Evolutionary conservation across 306 rosid species (phyloP).

Genomic region (Elaeagnus macrophylla): DNA sequence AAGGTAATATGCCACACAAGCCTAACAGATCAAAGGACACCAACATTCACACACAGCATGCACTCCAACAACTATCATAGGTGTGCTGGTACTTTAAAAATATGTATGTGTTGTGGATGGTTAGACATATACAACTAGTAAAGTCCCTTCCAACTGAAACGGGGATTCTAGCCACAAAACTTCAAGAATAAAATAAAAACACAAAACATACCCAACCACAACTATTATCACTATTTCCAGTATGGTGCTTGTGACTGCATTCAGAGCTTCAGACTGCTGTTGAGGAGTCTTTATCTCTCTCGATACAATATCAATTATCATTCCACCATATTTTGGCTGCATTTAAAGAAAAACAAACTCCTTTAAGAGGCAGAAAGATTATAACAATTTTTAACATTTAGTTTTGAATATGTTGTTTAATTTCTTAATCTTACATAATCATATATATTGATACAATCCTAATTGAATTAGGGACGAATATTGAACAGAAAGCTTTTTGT

Average conservation of each 20-base stretch:
- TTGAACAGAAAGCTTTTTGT: too few relatives aligned
- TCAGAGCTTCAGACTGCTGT: conserved; percentile 22
- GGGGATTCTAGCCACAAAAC: neutral
- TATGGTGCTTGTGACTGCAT: conserved; percentile 59
- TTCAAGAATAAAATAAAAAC: neutral
- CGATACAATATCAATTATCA: conserved; percentile 25
- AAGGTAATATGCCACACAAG: neutral
- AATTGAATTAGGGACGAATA: too few relatives aligned
- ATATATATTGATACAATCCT: too few relatives aligned
- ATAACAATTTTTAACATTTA: neutral
- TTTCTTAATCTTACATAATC: too few relatives aligned
- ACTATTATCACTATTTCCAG: conserved; percentile 46
- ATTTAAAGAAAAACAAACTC: neutral
- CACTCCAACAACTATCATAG: neutral
- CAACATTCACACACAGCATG: neutral
- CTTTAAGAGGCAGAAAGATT: neutral
- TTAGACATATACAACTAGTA: neutral
- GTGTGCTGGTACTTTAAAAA: too few relatives aligned
- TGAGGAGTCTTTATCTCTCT: conserved; percentile 21
- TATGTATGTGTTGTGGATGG: neutral
- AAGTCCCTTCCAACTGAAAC: too few relatives aligned
- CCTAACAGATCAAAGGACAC: neutral
- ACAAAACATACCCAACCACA: conserved; percentile 43
- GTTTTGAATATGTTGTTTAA: neutral
- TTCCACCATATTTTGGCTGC: conserved; percentile 29